Evolutionary conservation across 192 early-diverging fungal species (phyloP).

Genomic region (Lunasporangiospora selenospora): DNA sequence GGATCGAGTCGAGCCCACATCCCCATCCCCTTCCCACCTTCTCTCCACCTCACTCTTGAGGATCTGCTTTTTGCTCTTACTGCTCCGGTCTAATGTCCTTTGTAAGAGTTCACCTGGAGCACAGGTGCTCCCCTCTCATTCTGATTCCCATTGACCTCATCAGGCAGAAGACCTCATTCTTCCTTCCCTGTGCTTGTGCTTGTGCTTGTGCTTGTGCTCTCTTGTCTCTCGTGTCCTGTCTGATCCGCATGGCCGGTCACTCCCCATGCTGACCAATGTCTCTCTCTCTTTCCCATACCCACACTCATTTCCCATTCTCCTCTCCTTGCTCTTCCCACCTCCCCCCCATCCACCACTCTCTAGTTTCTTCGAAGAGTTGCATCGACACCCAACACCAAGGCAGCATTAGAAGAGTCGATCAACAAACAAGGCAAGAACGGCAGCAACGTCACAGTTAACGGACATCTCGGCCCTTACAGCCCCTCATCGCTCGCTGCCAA

Average conservation of each 20-base stretch:
- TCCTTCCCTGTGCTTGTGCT: not conserved
- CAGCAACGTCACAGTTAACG: constrained; percentile 8
- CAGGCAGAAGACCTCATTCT: not conserved
- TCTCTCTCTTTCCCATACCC: constrained; percentile 3
- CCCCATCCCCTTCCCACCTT: not conserved
- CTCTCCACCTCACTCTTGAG: not conserved
- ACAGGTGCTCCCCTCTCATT: too few species aligned
- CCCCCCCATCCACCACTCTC: constrained; percentile 2
- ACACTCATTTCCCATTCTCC: constrained; percentile 2
- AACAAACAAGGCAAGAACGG: constrained; percentile 9
- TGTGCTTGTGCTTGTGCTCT: not conserved
- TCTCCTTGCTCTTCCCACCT: not conserved
- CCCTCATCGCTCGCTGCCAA: constrained; percentile 22
- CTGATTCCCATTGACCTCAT: not conserved
- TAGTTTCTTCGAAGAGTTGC: constrained; percentile 56
- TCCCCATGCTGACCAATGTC: not conserved
- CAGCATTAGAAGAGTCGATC: constrained; percentile 21
- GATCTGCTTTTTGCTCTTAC: too few species aligned
- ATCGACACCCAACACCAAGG: constrained; percentile 57
- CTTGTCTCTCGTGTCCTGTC: not conserved
- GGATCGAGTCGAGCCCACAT: not conserved
- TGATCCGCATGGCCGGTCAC: too few species aligned
- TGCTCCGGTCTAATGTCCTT: too few species aligned
- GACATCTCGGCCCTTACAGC: constrained; percentile 24
- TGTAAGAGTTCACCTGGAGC: too few species aligned